Percentiles rank a stretch among this genome's conserved stretches.
Conservation (phyloP, 1,284 basidiomycete species). For the Irpex sp. region DNA sequence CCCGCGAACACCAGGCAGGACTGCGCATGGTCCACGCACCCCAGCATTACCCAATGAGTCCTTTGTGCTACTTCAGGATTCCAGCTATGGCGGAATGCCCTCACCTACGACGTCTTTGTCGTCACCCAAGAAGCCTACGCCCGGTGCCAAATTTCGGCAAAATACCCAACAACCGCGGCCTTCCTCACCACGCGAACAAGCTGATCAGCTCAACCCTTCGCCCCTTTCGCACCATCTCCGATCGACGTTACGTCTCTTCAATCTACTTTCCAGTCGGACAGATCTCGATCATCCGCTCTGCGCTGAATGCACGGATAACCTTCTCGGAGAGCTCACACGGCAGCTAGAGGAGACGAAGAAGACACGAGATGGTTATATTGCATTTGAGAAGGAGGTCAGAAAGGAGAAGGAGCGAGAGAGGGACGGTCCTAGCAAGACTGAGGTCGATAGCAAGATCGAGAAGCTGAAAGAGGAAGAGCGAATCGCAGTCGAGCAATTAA, state of each 20-base stretch:
- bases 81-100: conserved; percentile 65
- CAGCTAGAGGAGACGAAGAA: conserved; percentile 89
- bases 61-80: conserved; percentile 87
- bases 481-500: conserved; percentile 68
- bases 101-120: conserved; percentile 35
- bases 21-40: conserved; percentile 37
- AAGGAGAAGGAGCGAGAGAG: conserved; percentile 69
- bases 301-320: conserved; percentile 85
- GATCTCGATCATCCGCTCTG: conserved; percentile 95
- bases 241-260: conserved; percentile 72
- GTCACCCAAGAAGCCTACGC: conserved; percentile 35
- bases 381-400: conserved; percentile 84
- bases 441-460: conserved; percentile 68
- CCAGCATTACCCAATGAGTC: conserved; percentile 71
- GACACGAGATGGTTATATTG: conserved; percentile 90
- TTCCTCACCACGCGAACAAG: conserved; percentile 27
- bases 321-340: conserved; percentile 74
- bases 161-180: conserved; percentile 15
- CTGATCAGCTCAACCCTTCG: conserved; percentile 57
- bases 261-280: conserved; percentile 74
- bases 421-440: conserved; percentile 56
- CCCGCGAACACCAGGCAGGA: conserved; percentile 51
- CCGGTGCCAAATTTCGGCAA: conserved; percentile 30
- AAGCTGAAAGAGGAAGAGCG: conserved; percentile 75
- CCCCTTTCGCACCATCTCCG: conserved; percentile 78